Conservation (phyloP, 2,329 filamentous ascomycete genomes). For the Trichoderma harzianum region DNA sequence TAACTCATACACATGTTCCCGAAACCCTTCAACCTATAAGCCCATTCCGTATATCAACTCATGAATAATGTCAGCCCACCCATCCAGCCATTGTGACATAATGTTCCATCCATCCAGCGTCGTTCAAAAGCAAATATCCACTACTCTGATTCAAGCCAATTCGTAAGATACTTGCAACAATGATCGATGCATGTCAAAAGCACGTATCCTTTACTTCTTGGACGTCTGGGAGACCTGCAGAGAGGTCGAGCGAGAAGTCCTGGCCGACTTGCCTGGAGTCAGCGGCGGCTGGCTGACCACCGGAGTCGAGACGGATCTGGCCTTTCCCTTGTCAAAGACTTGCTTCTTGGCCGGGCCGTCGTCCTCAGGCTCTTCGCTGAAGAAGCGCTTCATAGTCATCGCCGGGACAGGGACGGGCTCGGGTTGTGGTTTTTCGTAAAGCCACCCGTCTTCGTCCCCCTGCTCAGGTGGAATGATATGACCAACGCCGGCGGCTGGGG, state of each 20-base stretch:
- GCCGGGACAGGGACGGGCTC: not conserved
- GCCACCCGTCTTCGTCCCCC: no score
- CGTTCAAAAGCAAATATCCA: not conserved
- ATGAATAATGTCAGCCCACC: conserved; percentile 5
- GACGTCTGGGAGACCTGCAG: not conserved
- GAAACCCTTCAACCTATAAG: not conserved
- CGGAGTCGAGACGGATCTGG: not conserved
- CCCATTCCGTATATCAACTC: not conserved
- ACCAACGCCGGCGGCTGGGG: no score
- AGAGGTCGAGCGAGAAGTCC: not conserved
- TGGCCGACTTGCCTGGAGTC: not conserved
- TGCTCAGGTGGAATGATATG: no score
- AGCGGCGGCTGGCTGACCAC: not conserved
- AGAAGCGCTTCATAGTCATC: not conserved
- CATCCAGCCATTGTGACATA: conserved; percentile 2
- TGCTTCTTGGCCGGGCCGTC: not conserved
- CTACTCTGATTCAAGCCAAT: not conserved
- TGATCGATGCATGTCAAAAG: not conserved
- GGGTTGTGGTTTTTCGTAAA: no score
- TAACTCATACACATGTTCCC: not conserved
- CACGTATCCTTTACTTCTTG: not conserved
- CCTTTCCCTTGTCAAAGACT: not conserved
- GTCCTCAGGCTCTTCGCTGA: not conserved
- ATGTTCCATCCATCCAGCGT: not conserved
- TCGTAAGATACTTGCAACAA: not conserved